Conservation (phyloP, 768 basidiomycete species). For the Cystobasidium ongulense region DNA sequence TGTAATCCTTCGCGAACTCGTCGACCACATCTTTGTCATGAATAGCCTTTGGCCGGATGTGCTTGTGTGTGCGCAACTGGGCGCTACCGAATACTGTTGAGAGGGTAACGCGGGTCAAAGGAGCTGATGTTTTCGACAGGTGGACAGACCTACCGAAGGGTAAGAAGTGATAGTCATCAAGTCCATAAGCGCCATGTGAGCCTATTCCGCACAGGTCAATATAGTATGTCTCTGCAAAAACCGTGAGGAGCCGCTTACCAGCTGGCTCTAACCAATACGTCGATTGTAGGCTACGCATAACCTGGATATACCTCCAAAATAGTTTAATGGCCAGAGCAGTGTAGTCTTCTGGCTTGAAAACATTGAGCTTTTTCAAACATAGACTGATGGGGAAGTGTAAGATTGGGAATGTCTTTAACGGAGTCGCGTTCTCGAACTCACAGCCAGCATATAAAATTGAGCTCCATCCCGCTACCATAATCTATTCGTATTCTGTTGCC, state of each 20-base stretch:
- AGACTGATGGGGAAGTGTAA: slow-evolving; percentile 51
- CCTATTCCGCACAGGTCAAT: slow-evolving; percentile 47
- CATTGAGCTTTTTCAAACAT: slow-evolving; percentile 65
- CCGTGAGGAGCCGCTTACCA: slow-evolving; percentile 9
- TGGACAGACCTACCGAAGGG: slow-evolving; percentile 49
- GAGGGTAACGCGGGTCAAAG: not conserved
- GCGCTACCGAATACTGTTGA: slow-evolving; percentile 62
- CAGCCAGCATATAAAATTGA: slow-evolving; percentile 96
- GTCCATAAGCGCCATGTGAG: slow-evolving; percentile 97
- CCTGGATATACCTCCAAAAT: slow-evolving; percentile 79
- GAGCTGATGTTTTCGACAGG: not conserved
- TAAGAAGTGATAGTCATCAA: slow-evolving; percentile 83
- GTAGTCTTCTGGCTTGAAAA: slow-evolving; percentile 54
- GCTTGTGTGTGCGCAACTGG: slow-evolving; percentile 71
- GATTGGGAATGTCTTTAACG: not conserved
- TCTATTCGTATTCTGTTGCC: slow-evolving; percentile 86
- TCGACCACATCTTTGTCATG: slow-evolving; percentile 85
- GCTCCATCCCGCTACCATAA: slow-evolving; percentile 99
- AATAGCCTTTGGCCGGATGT: slow-evolving; percentile 82
- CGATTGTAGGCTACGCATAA: slow-evolving; percentile 77
- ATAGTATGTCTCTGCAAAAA: not conserved
- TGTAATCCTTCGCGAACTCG: slow-evolving; percentile 83
- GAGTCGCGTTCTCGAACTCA: slow-evolving; percentile 48
- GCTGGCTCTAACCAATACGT: slow-evolving; percentile 97
- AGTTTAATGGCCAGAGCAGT: slow-evolving; percentile 68